Evolutionary conservation across 2,329 filamentous ascomycete genomes (phyloP).

Genomic region (Microsporum canis): DNA sequence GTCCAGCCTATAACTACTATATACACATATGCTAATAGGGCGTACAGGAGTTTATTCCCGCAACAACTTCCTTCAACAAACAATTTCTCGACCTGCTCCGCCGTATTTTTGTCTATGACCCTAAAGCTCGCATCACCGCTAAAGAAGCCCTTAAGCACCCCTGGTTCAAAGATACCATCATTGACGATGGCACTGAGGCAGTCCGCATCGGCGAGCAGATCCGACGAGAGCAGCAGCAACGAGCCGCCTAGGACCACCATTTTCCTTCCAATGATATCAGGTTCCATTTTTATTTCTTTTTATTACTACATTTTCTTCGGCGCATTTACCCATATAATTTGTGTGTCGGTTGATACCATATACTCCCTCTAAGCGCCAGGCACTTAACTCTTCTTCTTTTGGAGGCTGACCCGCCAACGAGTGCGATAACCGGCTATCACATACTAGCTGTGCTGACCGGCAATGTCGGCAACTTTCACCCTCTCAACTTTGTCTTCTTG

Average conservation of each 20-base stretch:
- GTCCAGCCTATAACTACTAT: not conserved
- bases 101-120: slow-evolving; percentile 56
- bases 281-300: not conserved
- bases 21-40: slow-evolving; percentile 15
- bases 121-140: slow-evolving; percentile 52
- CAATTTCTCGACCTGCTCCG: slow-evolving; percentile 52
- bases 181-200: slow-evolving; percentile 56
- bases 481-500: slow-evolving; percentile 2
- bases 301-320: not conserved
- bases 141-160: slow-evolving; percentile 54
- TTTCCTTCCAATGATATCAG: not conserved
- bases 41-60: slow-evolving; percentile 50
- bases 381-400: not conserved
- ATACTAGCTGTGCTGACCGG: not conserved
- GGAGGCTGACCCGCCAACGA: not conserved
- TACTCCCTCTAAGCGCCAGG: not conserved
- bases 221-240: slow-evolving; percentile 12
- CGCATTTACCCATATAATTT: not conserved
- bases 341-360: not conserved
- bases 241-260: not conserved
- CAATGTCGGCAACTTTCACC: not conserved
- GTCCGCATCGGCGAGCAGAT: slow-evolving; percentile 44
- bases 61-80: slow-evolving; percentile 48
- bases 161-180: slow-evolving; percentile 54
- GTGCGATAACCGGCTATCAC: not conserved